These are phyloP conservation scores for Fusarium zealandicum DNA, from an alignment of 2,329 filamentous ascomycete species.

Conservation along the genomic window DNA sequence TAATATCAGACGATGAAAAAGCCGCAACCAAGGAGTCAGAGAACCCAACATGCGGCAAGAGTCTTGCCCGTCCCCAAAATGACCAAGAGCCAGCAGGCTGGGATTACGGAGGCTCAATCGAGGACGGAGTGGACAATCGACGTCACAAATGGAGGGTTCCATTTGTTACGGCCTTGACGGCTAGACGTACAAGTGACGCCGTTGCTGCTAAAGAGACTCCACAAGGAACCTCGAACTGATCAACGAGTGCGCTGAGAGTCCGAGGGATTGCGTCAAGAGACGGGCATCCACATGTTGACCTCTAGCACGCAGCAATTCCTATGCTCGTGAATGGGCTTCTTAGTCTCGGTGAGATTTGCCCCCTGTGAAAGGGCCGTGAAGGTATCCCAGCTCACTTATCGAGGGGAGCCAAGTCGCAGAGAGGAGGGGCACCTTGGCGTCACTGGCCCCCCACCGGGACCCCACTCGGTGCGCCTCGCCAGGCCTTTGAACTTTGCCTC, in stretches of 20 bases:
- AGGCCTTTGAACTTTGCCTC: constrained; percentile 31
- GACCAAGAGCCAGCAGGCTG: constrained; percentile 1
- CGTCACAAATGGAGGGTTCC: too few species aligned
- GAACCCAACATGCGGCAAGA: constrained; percentile 9
- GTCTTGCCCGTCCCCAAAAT: constrained; percentile 6
- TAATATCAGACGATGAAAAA: neutral
- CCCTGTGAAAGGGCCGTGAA: neutral
- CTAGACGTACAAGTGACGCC: too few species aligned
- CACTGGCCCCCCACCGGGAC: constrained; percentile 36
- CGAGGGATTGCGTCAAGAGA: constrained; percentile 8
- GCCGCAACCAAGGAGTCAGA: constrained; percentile 3
- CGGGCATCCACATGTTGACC: neutral
- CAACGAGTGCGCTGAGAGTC: constrained; percentile 15
- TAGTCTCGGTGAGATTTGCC: neutral
- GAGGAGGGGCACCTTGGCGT: constrained; percentile 32
- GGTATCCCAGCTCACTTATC: constrained; percentile 10
- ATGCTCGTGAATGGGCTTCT: constrained; percentile 23
- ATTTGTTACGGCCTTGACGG: too few species aligned
- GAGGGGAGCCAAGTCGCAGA: constrained; percentile 19
- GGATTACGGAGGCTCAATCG: constrained; percentile 1
- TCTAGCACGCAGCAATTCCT: constrained; percentile 13
- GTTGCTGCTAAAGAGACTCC: constrained; percentile 18
- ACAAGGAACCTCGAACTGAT: constrained; percentile 19
- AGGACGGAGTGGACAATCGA: constrained; percentile 30
- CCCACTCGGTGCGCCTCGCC: constrained; percentile 39